Evolutionary conservation across 2,329 filamentous ascomycete species (phyloP), one percentile per base, ranked within the genome.

Genomic region (Acrocalymma vagum): DNA sequence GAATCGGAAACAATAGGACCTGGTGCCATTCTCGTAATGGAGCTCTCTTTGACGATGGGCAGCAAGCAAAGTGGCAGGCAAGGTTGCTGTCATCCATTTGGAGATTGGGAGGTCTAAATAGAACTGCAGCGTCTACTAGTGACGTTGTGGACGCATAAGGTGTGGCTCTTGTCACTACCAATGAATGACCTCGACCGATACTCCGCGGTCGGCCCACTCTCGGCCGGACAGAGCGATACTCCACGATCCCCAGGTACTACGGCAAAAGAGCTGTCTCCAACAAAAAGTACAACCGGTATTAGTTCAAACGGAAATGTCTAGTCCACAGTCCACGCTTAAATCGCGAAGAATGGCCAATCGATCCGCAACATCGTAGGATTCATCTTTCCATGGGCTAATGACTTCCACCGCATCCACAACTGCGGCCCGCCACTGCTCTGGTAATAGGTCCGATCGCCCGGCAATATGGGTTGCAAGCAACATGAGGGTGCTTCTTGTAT

Each of bases 401-500:
- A 13, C 34, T 16, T 24, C n/a, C 9, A 15, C 17, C 14, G 24
- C 29, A 9, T 15, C 16, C 15, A 9, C 11, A 13, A 38, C 18
- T 13, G 39, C 26, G 8, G 6, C 16, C 5, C 27, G n/a, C 39
- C 39, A 42, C 11, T 20, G 20, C 9, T 39, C 17, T n/a, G 36
- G 36, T 8, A 39, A 18, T 17, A 39, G 17, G 25, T 39, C 39
- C 20, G 11, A 6, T 3, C 29, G 33, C 8, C 35, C 27, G 33
- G n/a, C n/a, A n/a, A n/a, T n/a, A n/a, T n/a, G n/a, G n/a, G n/a
- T 22, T 13, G 45, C 39, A 11, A 44, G 34, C 14, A 48, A 13
- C 17, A 48, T 15, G n/a, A 47, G 32, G 10, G 45, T 35, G 16
- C 45, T 48, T 13, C 45, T 23, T 10, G 36, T 37, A 13, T 31